These are phyloP conservation scores for Prunus armeniaca DNA, from an alignment of 306 rosid genomes.

Conservation along the genomic window DNA sequence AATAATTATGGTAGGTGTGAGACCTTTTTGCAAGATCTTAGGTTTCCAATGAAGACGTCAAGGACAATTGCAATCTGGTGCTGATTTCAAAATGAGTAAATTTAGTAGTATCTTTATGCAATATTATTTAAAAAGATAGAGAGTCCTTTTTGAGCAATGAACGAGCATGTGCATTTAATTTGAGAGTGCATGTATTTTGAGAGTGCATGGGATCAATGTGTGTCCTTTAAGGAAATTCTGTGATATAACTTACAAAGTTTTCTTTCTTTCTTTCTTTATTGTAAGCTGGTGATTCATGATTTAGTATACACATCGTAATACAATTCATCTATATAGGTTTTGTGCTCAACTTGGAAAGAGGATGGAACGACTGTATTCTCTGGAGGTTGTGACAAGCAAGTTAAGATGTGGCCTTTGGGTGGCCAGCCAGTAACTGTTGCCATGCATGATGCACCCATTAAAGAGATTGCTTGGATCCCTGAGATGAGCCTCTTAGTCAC, in stretches of 20 bases:
- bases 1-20: neutral
- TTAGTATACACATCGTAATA: neutral
- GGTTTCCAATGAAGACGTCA: neutral
- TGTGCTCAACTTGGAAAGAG: constrained; percentile 92
- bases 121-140: neutral
- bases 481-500: constrained; percentile 80
- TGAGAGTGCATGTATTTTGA: neutral
- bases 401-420: constrained; percentile 94
- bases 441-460: constrained; percentile 87
- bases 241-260: neutral
- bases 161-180: neutral
- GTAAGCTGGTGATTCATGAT: neutral
- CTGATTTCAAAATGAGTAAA: neutral
- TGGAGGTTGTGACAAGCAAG: constrained; percentile 97
- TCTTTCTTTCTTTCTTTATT: neutral
- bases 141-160: neutral
- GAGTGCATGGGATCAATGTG: neutral
- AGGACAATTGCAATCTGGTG: neutral
- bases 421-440: constrained; percentile 82
- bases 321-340: constrained; percentile 39
- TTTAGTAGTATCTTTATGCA: neutral
- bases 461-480: constrained; percentile 88
- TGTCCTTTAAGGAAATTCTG: neutral
- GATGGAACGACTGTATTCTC: constrained; percentile 93
- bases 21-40: neutral